Conservation (phyloP, 352 stramenopile species). For the Phytophthora colocasiae region DNA sequence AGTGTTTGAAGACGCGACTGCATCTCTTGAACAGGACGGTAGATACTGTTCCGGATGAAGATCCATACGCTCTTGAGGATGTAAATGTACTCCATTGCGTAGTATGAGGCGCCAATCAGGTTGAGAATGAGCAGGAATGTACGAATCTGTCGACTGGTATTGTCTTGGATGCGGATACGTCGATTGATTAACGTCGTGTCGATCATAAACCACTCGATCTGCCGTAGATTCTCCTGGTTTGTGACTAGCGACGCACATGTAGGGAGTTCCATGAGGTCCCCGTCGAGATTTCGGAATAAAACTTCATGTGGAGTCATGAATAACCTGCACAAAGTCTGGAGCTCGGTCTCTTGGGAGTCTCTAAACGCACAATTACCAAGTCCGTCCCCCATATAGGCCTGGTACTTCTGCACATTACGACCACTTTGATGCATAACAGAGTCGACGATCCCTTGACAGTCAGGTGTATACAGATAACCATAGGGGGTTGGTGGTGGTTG, state of each 20-base stretch:
- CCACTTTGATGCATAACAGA: conserved; percentile 35
- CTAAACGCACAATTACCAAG: conserved; percentile 43
- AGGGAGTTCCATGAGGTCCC: conserved; percentile 22
- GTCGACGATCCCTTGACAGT: conserved; percentile 38
- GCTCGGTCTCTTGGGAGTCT: conserved; percentile 49
- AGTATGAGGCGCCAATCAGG: conserved; percentile 42
- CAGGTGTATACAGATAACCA: conserved; percentile 47
- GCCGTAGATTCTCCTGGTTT: conserved; percentile 35
- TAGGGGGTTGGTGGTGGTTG: conserved; percentile 28
- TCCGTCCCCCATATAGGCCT: conserved; percentile 47
- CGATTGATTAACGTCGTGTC: conserved; percentile 31
- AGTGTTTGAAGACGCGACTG: not conserved
- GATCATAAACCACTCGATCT: conserved; percentile 47
- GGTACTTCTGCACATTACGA: conserved; percentile 57
- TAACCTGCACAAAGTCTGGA: conserved; percentile 44
- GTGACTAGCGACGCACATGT: conserved; percentile 28
- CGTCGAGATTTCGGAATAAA: conserved; percentile 34
- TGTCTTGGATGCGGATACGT: conserved; percentile 47
- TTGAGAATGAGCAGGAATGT: conserved; percentile 47
- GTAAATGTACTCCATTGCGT: conserved; percentile 43
- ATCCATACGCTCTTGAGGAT: conserved; percentile 36
- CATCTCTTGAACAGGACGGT: conserved; percentile 13
- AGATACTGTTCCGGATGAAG: conserved; percentile 36
- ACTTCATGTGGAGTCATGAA: conserved; percentile 41
- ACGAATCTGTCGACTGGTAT: conserved; percentile 48